Percentiles rank a stretch among this genome's conserved stretches.
Evolutionary conservation across 106 monocot species (phyloP).

Genomic region (Amphibolis antarctica): DNA sequence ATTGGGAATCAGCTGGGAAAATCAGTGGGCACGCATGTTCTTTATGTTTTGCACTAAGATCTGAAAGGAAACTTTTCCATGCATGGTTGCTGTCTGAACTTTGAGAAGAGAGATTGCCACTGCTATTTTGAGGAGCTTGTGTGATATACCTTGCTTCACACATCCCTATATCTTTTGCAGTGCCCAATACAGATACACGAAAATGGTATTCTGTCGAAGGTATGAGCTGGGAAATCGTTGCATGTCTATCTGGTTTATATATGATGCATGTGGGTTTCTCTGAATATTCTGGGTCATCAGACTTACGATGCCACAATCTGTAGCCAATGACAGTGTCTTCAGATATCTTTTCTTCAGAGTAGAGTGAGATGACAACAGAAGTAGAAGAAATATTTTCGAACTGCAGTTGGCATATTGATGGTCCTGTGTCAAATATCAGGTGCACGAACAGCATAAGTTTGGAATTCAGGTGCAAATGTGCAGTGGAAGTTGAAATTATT

Average conservation of each 20-base stretch:
- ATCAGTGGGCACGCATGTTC: conserved; percentile 5
- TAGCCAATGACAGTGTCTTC: conserved; percentile 19
- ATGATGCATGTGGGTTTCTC: conserved; percentile 20
- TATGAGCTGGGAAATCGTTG: conserved; percentile 21
- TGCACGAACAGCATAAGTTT: too few species aligned
- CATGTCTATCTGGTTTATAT: conserved; percentile 10
- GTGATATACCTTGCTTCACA: conserved; percentile 44
- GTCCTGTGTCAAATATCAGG: conserved; percentile 10
- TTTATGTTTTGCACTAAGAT: conserved; percentile 15
- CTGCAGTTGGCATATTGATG: conserved; percentile 20
- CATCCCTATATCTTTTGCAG: conserved; percentile 19
- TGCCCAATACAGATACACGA: conserved; percentile 24
- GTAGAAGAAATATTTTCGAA: conserved; percentile 32
- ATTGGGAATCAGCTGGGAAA: conserved; percentile 46
- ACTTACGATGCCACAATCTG: conserved; percentile 36
- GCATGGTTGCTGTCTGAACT: conserved; percentile 15
- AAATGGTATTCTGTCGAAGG: conserved; percentile 34
- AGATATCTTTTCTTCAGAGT: conserved; percentile 5
- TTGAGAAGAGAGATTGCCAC: conserved; percentile 18
- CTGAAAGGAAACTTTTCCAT: conserved; percentile 2
- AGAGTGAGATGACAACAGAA: conserved; percentile 26
- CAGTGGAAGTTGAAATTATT: too few species aligned
- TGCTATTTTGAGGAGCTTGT: conserved; percentile 16
- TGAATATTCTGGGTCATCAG: conserved; percentile 19
- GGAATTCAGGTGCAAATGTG: too few species aligned